Evolutionary conservation across 2,329 filamentous ascomycete genomes (phyloP), one percentile per base, ranked within the genome.

Genomic region (Madurella mycetomatis): DNA sequence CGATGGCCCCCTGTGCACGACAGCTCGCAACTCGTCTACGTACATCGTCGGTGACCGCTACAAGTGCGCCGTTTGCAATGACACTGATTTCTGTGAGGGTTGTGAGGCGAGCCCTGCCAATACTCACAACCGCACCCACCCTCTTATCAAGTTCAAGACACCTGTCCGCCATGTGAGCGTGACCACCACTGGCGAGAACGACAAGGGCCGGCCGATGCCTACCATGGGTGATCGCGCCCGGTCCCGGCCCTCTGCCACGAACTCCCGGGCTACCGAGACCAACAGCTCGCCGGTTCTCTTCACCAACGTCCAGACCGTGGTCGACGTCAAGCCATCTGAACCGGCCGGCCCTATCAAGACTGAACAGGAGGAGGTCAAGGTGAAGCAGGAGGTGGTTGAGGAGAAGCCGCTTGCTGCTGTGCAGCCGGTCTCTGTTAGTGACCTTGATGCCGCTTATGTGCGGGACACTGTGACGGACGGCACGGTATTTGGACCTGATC

Each of bases 51-150:
- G 94, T 49, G 81, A 87, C 57, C 89, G 94, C 60, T 99, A 94
- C 82, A 99, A 99, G 83, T 99, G 94, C 69, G 90, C 92, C 49
- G 87, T 99, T 53, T 99, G 94, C 77, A 81, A 95, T 66, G 92
- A 99, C 69, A 87, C 87, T 34, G 94, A 99, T 72, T 96, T 96
- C 76, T 99, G 94, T 70, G 90, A 88, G 67, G 88, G 83, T 67
- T 99, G 94, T 74, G 95, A 99, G 75, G 90, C 92, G 47, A 85
- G 85, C 65, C 94, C 94, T 8, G 78, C 78, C 60, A 92, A 95
- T 71, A 77, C 76, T 18, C 94, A 99, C 77, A 96, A 97, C 77
- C 86, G 85, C 71, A 95, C 92, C n/a, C 94, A 99, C 66, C 94
- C 94, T 30, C 77, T 99, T 64, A 91, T 99, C 77, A 96, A 96